A percentile compares a stretch with the other conserved stretches of the same genome.
phyloP scores from a whole-genome alignment of 441 rosid species.

The Populus hybrid region DNA sequence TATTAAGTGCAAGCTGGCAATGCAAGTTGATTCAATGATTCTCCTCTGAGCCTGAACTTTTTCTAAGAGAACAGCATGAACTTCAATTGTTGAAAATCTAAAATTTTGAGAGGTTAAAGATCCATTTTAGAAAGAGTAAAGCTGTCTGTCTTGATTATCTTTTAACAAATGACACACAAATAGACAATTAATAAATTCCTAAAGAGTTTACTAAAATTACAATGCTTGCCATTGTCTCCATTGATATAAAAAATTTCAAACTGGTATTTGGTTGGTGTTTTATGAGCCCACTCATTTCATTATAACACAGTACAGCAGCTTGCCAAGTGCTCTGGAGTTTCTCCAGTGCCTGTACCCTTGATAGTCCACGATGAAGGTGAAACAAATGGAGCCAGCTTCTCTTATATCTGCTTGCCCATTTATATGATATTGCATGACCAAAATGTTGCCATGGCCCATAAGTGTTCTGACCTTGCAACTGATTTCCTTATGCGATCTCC shows the following conservation, averaged over 20 bases:
- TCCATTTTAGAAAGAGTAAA: background rate
- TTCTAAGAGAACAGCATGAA: background rate
- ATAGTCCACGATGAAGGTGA: background rate
- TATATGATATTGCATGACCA: background rate
- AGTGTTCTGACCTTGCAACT: background rate
- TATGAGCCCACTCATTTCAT: background rate
- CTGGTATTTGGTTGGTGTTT: background rate
- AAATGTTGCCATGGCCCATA: background rate
- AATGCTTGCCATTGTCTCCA: background rate
- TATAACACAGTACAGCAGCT: background rate
- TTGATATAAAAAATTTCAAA: background rate
- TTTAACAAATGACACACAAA: background rate
- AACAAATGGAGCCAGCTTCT: background rate
- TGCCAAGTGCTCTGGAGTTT: background rate
- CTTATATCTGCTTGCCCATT: background rate
- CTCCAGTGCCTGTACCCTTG: background rate
- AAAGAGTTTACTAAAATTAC: background rate
- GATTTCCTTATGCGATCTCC: background rate
- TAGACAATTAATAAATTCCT: background rate
- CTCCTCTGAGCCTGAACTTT: background rate
- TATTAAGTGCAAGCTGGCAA: background rate
- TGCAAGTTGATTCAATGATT: too few relatives aligned
- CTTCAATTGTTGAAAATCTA: background rate
- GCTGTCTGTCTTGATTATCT: background rate
- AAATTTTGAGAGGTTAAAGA: background rate